Percentiles rank a stretch among this genome's conserved stretches.
Evolutionary conservation across 2,329 filamentous ascomycete species (phyloP).

Genomic region (Penicillium sp.): DNA sequence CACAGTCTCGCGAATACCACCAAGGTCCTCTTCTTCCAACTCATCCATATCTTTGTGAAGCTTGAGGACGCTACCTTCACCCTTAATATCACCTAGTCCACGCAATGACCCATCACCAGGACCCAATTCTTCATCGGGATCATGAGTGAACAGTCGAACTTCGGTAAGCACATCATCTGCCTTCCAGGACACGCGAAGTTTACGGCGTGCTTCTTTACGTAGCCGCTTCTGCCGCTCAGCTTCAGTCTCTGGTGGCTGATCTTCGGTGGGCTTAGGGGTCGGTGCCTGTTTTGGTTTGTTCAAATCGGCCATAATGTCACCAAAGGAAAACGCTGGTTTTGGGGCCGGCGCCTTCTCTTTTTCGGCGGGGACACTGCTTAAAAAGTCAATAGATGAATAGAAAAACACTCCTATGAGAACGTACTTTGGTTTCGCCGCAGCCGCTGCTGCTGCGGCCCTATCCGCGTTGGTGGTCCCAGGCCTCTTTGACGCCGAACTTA

Average conservation of each 20-base stretch:
- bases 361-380: conserved; percentile 30
- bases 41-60: conserved; percentile 54
- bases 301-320: conserved; percentile 49
- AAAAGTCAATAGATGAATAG: conserved; percentile 11
- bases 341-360: conserved; percentile 38
- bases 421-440: conserved; percentile 38
- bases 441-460: conserved; percentile 42
- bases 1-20: conserved; percentile 43
- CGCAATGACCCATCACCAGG: conserved; percentile 57
- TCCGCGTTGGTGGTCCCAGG: conserved; percentile 51
- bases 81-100: conserved; percentile 57
- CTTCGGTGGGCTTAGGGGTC: conserved; percentile 50
- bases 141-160: conserved; percentile 58
- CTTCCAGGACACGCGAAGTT: conserved; percentile 60
- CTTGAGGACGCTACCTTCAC: conserved; percentile 52
- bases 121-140: conserved; percentile 60
- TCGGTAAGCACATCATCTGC: conserved; percentile 55
- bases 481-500: conserved; percentile 49
- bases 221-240: conserved; percentile 58
- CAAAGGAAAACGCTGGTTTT: conserved; percentile 48
- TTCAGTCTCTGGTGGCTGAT: conserved; percentile 54
- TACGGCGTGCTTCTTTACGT: conserved; percentile 59
- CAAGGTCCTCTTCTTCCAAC: conserved; percentile 58
- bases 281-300: conserved; percentile 56
- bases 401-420: neutral